These are phyloP conservation scores for Pisolithus sp. DNA, from an alignment of 768 basidiomycete species.

Conservation along the genomic window DNA sequence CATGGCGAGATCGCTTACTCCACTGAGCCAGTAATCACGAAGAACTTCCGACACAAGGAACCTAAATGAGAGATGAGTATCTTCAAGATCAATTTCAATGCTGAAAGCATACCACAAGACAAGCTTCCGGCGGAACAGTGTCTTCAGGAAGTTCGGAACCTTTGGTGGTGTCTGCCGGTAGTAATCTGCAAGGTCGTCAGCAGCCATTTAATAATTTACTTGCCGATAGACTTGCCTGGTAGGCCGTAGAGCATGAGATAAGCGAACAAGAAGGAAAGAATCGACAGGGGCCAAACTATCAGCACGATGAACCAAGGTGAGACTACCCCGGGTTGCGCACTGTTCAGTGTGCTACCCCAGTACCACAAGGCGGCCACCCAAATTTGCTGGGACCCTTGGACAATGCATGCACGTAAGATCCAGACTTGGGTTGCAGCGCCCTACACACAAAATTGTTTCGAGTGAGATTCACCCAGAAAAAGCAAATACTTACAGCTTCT, in stretches of 20 bases:
- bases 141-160: conserved; percentile 87
- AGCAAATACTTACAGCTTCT: conserved; percentile 63
- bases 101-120: conserved; percentile 61
- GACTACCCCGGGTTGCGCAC: conserved; percentile 40
- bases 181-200: conserved; percentile 49
- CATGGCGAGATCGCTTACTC: conserved; percentile 41
- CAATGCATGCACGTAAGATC: conserved; percentile 85
- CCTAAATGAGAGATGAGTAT: conserved; percentile 19
- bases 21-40: conserved; percentile 89
- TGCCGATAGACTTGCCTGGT: conserved; percentile 49
- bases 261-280: conserved; percentile 68
- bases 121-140: conserved; percentile 83
- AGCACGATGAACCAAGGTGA: conserved; percentile 84
- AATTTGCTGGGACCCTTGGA: conserved; percentile 92
- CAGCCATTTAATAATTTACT: not conserved
- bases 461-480: not conserved
- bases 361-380: conserved; percentile 97
- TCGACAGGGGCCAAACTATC: conserved; percentile 75
- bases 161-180: conserved; percentile 91
- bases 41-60: conserved; percentile 89
- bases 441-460: conserved; percentile 27
- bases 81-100: not conserved
- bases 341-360: conserved; percentile 82
- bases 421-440: conserved; percentile 94
- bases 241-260: conserved; percentile 83